A percentile compares a stretch with the other conserved stretches of the same genome.
Evolutionary conservation across 2,329 filamentous ascomycete genomes (phyloP).

Genomic region (Onygena corvina): DNA sequence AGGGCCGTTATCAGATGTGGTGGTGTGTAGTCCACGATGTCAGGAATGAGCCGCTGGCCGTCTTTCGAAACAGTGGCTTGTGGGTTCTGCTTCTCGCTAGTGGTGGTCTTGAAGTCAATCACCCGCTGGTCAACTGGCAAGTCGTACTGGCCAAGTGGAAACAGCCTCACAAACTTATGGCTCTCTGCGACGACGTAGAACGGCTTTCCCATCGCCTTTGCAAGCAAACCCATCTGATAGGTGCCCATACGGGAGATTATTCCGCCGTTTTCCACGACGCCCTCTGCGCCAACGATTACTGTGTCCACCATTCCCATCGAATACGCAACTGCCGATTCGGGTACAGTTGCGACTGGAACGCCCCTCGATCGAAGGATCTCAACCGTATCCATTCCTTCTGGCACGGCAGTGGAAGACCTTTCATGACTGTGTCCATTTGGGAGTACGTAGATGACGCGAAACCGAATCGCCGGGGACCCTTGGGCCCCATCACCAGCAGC

Average conservation of each 20-base stretch:
- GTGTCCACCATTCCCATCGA: slow-evolving; percentile 62
- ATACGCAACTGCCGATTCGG: slow-evolving; percentile 64
- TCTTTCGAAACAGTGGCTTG: neutral
- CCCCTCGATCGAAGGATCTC: slow-evolving; percentile 57
- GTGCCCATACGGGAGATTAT: slow-evolving; percentile 79
- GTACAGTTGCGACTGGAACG: slow-evolving; percentile 72
- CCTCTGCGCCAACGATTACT: slow-evolving; percentile 59
- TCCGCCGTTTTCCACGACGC: slow-evolving; percentile 86
- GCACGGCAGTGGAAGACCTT: slow-evolving; percentile 25
- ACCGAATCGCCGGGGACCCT: slow-evolving; percentile 49
- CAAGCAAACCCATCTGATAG: slow-evolving; percentile 74
- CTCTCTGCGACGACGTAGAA: slow-evolving; percentile 91
- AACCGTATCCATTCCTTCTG: slow-evolving; percentile 61
- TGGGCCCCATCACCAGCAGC: slow-evolving; percentile 54
- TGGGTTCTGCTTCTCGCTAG: slow-evolving; percentile 32
- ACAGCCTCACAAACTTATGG: slow-evolving; percentile 89
- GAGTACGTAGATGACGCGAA: slow-evolving; percentile 71
- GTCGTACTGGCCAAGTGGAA: slow-evolving; percentile 69
- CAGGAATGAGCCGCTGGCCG: neutral
- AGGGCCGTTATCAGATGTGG: slow-evolving; percentile 52
- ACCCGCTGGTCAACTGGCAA: slow-evolving; percentile 68
- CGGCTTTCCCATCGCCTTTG: slow-evolving; percentile 58
- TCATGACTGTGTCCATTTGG: slow-evolving; percentile 24
- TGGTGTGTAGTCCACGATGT: slow-evolving; percentile 41
- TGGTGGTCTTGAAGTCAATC: slow-evolving; percentile 55